Conservation (phyloP, 2,329 filamentous ascomycete species). For the Colletotrichum sp. region DNA sequence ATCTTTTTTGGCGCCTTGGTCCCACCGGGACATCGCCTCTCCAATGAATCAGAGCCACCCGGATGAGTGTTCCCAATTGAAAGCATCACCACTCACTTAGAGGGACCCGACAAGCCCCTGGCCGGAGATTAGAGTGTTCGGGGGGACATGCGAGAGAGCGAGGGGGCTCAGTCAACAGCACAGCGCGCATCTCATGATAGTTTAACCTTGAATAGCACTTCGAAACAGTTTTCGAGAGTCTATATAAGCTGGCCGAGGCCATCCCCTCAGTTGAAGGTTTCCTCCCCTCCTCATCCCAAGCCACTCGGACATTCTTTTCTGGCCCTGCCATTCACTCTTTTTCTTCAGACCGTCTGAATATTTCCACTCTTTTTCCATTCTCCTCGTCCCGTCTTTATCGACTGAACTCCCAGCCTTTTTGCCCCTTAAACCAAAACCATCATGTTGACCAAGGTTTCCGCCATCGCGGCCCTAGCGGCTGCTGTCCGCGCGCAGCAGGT, state of each 20-base stretch:
- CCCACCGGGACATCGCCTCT: not conserved
- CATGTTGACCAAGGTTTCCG: slow-evolving; percentile 31
- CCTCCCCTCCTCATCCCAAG: not conserved
- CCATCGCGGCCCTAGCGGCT: slow-evolving; percentile 39
- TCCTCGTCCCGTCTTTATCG: not conserved
- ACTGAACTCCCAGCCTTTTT: not conserved
- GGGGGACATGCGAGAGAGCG: not conserved
- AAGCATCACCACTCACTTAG: not conserved
- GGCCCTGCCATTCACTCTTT: not conserved
- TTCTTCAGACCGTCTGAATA: slow-evolving; percentile 4
- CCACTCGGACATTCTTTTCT: not conserved
- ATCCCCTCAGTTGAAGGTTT: not conserved
- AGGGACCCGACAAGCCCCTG: not conserved
- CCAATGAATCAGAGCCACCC: not conserved
- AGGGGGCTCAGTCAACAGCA: not conserved
- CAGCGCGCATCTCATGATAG: not conserved
- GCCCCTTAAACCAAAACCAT: not conserved
- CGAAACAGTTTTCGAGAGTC: slow-evolving; percentile 11
- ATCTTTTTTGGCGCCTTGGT: not conserved
- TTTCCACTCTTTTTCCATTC: not conserved
- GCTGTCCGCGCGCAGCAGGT: slow-evolving; percentile 50
- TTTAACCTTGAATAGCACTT: not conserved
- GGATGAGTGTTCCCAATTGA: slow-evolving; percentile 3
- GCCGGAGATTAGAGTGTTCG: not conserved
- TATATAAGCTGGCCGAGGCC: slow-evolving; percentile 10